Evolutionary conservation across 2,329 filamentous ascomycete species (phyloP).

Genomic region (Beauveria sp.): DNA sequence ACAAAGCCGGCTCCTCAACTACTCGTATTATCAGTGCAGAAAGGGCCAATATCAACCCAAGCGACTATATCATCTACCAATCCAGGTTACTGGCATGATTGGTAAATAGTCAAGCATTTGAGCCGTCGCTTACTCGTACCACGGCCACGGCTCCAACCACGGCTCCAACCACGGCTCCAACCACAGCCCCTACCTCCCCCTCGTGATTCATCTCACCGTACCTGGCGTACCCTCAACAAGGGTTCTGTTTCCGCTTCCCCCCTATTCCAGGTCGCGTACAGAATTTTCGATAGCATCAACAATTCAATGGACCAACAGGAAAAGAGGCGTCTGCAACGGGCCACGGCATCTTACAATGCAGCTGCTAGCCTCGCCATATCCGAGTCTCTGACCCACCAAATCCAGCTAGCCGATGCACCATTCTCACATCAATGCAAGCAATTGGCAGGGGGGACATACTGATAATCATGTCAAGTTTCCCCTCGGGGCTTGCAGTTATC

Average conservation of each 20-base stretch:
- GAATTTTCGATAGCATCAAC: background rate
- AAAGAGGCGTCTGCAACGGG: background rate
- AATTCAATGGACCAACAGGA: background rate
- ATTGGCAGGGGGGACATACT: background rate
- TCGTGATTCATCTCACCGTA: too few species aligned
- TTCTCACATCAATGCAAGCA: background rate
- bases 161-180: too few species aligned
- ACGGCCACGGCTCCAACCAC: background rate
- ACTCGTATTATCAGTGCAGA: background rate
- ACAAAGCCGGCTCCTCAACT: background rate
- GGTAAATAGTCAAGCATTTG: too few species aligned
- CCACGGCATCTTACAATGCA: background rate
- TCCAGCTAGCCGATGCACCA: background rate
- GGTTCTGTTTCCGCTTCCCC: background rate
- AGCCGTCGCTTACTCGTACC: background rate
- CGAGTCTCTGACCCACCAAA: background rate
- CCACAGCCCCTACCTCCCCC: background rate
- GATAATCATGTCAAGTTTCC: background rate
- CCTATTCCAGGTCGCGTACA: background rate
- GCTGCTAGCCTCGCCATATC: background rate
- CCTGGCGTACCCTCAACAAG: too few species aligned
- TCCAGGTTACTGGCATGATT: too few species aligned
- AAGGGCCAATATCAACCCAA: background rate
- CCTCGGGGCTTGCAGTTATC: background rate
- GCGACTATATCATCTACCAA: background rate